Evolutionary conservation across 1,284 basidiomycete genomes (phyloP).

Genomic region (Pseudozyma tsukubaensis): DNA sequence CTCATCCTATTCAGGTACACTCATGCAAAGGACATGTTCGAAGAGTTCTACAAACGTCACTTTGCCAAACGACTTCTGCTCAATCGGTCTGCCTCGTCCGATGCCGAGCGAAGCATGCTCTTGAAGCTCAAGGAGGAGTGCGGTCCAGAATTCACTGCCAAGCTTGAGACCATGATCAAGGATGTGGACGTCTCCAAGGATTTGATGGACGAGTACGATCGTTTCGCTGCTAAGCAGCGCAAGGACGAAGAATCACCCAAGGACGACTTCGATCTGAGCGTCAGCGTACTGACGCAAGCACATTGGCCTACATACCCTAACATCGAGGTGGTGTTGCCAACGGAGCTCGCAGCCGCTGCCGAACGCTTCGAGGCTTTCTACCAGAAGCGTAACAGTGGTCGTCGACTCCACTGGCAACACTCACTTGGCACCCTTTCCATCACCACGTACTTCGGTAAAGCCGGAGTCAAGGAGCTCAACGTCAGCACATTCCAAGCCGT

Average conservation of each 20-base stretch:
- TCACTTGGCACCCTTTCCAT: slow-evolving; percentile 62
- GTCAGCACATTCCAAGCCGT: slow-evolving; percentile 91
- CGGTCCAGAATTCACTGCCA: slow-evolving; percentile 83
- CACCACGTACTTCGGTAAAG: slow-evolving; percentile 68
- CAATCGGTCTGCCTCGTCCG: slow-evolving; percentile 86
- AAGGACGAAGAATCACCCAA: slow-evolving; percentile 25
- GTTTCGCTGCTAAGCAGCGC: slow-evolving; percentile 67
- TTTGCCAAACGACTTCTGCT: slow-evolving; percentile 89
- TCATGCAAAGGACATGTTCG: slow-evolving; percentile 70
- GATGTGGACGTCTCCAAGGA: slow-evolving; percentile 82
- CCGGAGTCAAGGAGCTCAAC: slow-evolving; percentile 84
- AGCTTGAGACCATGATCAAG: slow-evolving; percentile 90
- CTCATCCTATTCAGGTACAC: slow-evolving; percentile 88
- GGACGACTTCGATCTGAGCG: slow-evolving; percentile 70
- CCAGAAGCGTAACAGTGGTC: slow-evolving; percentile 58
- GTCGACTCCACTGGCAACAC: slow-evolving; percentile 66
- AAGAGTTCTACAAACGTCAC: slow-evolving; percentile 90
- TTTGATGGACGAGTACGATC: slow-evolving; percentile 73
- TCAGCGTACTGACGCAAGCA: slow-evolving; percentile 73
- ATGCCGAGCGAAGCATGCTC: slow-evolving; percentile 89
- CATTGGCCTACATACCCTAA: slow-evolving; percentile 72
- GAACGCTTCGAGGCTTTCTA: slow-evolving; percentile 62
- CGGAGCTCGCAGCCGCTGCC: slow-evolving; percentile 37
- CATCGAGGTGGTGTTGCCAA: slow-evolving; percentile 49
- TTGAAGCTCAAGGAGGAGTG: slow-evolving; percentile 91